These are phyloP conservation scores for Clohesyomyces aquaticus DNA, from an alignment of 495 filamentous ascomycete species.

Conservation along the genomic window DNA sequence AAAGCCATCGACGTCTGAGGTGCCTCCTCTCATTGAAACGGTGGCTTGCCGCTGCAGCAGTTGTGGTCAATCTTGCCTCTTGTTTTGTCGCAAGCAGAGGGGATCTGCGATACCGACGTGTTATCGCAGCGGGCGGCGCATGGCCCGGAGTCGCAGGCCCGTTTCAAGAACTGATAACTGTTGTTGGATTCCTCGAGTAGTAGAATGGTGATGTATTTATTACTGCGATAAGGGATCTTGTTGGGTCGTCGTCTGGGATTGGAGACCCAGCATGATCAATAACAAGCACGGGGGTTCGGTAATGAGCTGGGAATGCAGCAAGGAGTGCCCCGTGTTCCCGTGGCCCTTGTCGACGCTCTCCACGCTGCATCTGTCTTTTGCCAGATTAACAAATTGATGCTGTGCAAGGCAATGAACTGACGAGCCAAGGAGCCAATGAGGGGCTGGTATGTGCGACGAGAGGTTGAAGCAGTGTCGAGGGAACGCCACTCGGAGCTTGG, in stretches of 20 bases:
- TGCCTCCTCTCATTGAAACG: constrained; percentile 16
- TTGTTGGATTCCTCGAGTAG: background rate
- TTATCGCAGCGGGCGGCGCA: background rate
- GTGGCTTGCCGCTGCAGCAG: constrained; percentile 2
- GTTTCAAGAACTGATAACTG: background rate
- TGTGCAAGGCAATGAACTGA: background rate
- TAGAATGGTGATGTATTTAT: background rate
- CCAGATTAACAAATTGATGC: constrained; percentile 1
- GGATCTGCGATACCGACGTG: constrained; percentile 14
- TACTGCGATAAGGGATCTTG: constrained; percentile 10
- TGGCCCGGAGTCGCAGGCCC: background rate
- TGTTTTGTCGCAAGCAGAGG: background rate
- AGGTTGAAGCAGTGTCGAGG: no score
- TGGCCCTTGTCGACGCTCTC: background rate
- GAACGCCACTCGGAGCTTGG: no score
- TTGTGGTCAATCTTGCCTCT: background rate
- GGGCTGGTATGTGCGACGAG: no score
- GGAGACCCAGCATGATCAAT: no score
- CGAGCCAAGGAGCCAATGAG: background rate
- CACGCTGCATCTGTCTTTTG: background rate
- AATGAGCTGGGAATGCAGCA: background rate
- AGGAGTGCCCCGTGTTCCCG: no score
- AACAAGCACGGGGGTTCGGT: no score
- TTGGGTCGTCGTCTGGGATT: background rate
- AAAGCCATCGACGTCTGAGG: constrained; percentile 18